Evolutionary conservation across 2,329 filamentous ascomycete genomes (phyloP), one percentile per base, ranked within the genome.

Genomic region (Alternaria panax): DNA sequence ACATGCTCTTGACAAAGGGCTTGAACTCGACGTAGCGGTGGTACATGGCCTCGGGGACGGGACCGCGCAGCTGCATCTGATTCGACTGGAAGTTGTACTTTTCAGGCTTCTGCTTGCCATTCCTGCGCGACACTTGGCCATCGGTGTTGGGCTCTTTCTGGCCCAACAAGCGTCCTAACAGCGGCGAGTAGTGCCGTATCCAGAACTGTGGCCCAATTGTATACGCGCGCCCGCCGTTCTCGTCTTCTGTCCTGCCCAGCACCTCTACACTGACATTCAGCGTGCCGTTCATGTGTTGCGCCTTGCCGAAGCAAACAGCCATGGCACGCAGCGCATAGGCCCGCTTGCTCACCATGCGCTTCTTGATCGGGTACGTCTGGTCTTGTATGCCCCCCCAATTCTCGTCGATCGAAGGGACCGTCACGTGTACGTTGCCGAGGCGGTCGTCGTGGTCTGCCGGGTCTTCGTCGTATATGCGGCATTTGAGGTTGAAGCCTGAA

Each of bases 21-120:
- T 88, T 90, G 79, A 97, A 97, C 76, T 96, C 93, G 57, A 97
- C 93, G 73, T 91, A 98, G 66, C 93, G 90, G 76, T 97, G 93
- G 76, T 97, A 97, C 32, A 98, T 83, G 62, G 88, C 83, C 2
- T 87, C 82, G 0, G 94, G 93, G 0, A 95, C 90, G 0, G 94
- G 94, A 0, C 94, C 94, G 45, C 86, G 84, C 7, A 98, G 85
- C 75, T 97, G 94, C 71, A 97, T 88, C 76, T 97, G 91, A 75
- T 92, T 93, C 38, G 94, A 92, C 83, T 97, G 93, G 79, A 98
- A 98, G 78, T 95, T 92, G 75, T 94, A 94, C 82, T 88, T 89
- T 71, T 91, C 85, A 3, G 87, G 83, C 64, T 84, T 76, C 11
- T 68, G 56, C 57, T 72, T 76, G 45, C 72, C 83, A 57, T 86